Conservation (phyloP, 2,329 filamentous ascomycete species). For the Colletotrichum phormii region DNA sequence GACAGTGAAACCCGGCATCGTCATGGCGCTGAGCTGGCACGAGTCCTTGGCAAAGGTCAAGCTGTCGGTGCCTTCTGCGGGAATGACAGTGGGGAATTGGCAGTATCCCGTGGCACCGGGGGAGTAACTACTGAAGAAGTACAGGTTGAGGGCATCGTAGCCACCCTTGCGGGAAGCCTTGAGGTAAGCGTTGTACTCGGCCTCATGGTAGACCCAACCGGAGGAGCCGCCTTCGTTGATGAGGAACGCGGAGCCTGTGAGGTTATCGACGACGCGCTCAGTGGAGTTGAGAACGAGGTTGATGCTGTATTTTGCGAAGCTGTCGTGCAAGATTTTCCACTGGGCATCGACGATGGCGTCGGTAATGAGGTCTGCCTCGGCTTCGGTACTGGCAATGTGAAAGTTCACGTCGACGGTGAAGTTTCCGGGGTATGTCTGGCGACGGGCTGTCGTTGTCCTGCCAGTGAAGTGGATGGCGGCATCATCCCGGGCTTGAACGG, state of each 20-base stretch:
- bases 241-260: slow-evolving; percentile 39
- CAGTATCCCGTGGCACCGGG: slow-evolving; percentile 55
- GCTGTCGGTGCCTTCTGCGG: slow-evolving; percentile 3
- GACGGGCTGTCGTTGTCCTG: background rate
- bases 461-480: background rate
- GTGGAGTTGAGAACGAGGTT: slow-evolving; percentile 41
- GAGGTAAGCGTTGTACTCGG: slow-evolving; percentile 28
- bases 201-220: slow-evolving; percentile 37
- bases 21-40: slow-evolving; percentile 32
- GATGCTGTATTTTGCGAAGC: slow-evolving; percentile 40
- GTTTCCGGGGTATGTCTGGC: slow-evolving; percentile 36
- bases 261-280: slow-evolving; percentile 40
- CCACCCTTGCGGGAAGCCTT: slow-evolving; percentile 48
- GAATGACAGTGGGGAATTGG: slow-evolving; percentile 52
- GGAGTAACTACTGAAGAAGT: slow-evolving; percentile 54
- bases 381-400: slow-evolving; percentile 42
- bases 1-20: slow-evolving; percentile 29
- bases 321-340: slow-evolving; percentile 38
- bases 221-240: slow-evolving; percentile 36
- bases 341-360: slow-evolving; percentile 38
- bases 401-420: slow-evolving; percentile 43
- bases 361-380: slow-evolving; percentile 36
- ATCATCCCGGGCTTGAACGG: background rate
- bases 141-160: slow-evolving; percentile 58
- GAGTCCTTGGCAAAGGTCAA: slow-evolving; percentile 20